Percentiles rank a stretch among this genome's conserved stretches.
phyloP scores from a whole-genome alignment of 805 yeast genomes.

The Kurtzmaniella fragi region DNA sequence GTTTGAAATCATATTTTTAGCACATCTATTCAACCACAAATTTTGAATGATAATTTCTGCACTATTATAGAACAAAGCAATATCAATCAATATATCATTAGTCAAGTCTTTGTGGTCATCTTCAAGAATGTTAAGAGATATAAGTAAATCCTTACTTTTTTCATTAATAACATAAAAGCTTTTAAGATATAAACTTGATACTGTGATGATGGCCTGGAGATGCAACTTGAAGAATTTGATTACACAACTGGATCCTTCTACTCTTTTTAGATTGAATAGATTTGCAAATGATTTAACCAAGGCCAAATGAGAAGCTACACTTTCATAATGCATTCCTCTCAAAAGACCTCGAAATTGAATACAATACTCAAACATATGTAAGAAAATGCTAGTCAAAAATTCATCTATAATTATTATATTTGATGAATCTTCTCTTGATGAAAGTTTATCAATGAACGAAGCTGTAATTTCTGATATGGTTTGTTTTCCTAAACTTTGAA shows the following conservation, averaged over 20 bases:
- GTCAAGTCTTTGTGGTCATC: constrained; percentile 3
- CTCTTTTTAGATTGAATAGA: not conserved
- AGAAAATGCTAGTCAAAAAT: not conserved
- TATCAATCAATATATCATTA: not conserved
- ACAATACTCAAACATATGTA: constrained; percentile 2
- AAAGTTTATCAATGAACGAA: not conserved
- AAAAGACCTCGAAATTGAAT: constrained; percentile 1
- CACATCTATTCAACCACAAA: constrained; percentile 14
- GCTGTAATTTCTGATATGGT: constrained; percentile 4
- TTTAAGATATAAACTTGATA: not conserved
- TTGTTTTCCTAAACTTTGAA: not conserved
- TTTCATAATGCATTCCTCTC: not conserved
- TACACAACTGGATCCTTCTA: not conserved
- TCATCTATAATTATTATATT: constrained; percentile 1
- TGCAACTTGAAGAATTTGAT: constrained; percentile 1
- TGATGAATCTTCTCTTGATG: not conserved
- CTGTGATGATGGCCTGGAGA: not conserved
- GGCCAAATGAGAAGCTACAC: not conserved
- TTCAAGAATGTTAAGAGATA: not conserved
- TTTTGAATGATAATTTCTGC: constrained; percentile 9
- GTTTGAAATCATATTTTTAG: constrained; percentile 7
- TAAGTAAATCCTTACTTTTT: not conserved
- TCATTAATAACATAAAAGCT: not conserved
- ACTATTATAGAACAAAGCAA: constrained; percentile 5
- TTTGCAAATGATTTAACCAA: not conserved